phyloP scores from a whole-genome alignment of 1,139 yeast genomes.

The Sugiyamaella neomexicana region DNA sequence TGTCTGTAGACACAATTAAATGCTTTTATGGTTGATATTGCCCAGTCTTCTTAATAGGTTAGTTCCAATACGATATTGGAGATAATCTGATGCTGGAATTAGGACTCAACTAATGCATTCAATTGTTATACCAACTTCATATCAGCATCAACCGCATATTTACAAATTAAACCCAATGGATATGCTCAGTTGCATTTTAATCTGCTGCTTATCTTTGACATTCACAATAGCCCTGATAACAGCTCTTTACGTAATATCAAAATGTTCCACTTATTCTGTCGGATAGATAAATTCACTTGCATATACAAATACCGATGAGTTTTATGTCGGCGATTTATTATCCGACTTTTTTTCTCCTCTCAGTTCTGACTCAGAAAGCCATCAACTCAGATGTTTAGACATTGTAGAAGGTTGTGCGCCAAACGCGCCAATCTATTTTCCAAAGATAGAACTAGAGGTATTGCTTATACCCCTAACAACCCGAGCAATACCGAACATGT shows the following conservation, averaged over 20 bases:
- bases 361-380: neutral
- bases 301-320: neutral
- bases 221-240: neutral
- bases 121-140: too few relatives aligned
- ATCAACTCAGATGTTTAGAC: neutral
- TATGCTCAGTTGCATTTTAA: neutral
- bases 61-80: too few relatives aligned
- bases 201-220: neutral
- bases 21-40: too few relatives aligned
- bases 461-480: slow-evolving; percentile 16
- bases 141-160: too few relatives aligned
- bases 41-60: too few relatives aligned
- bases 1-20: too few relatives aligned
- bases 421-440: neutral
- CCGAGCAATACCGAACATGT: slow-evolving; percentile 27
- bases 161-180: neutral
- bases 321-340: neutral
- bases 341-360: neutral
- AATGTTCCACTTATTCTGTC: slow-evolving; percentile 1
- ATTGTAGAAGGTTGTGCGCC: neutral
- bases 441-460: slow-evolving; percentile 1
- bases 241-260: neutral
- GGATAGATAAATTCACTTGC: neutral
- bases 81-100: too few relatives aligned
- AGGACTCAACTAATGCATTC: too few relatives aligned